These are phyloP conservation scores for Crithidia sp. DNA, from an alignment of 208 protist species.

Conservation along the genomic window DNA sequence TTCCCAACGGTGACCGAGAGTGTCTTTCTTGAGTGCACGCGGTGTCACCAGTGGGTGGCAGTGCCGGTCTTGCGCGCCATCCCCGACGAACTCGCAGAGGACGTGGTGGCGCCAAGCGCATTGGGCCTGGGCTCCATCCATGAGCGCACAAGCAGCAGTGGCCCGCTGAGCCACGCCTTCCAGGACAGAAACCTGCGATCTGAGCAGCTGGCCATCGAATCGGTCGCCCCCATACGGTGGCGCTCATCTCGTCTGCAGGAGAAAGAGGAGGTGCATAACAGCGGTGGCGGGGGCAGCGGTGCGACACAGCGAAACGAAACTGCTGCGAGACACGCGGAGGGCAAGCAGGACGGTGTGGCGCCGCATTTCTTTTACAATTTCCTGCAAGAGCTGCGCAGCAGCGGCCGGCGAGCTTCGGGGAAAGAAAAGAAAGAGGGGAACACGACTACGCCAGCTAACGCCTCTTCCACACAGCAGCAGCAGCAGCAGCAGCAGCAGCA, in stretches of 20 bases:
- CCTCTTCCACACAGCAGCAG: no score
- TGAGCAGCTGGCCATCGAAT: constrained; percentile 5
- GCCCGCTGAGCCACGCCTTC: constrained; percentile 12
- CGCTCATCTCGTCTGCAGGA: constrained; percentile 34
- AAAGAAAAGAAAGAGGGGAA: no score
- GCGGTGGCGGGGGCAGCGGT: no score
- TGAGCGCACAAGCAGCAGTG: neutral
- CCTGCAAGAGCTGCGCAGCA: constrained; percentile 10
- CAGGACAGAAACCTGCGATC: constrained; percentile 17
- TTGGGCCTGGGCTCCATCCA: constrained; percentile 17
- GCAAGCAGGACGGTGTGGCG: no score
- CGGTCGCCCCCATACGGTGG: constrained; percentile 25
- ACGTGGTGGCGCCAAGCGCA: constrained; percentile 12
- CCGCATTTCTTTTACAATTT: neutral
- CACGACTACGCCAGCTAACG: no score
- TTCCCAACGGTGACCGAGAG: constrained; percentile 70
- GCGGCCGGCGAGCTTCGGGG: neutral
- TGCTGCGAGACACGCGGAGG: no score
- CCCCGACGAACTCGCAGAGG: constrained; percentile 42
- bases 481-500: no score
- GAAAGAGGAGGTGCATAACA: constrained; percentile 3
- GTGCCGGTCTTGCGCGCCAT: constrained; percentile 43
- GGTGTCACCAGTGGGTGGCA: constrained; percentile 77
- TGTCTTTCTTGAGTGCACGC: constrained; percentile 72
- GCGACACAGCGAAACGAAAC: no score